Conservation (phyloP, 768 basidiomycete species). For the Pseudohyphozyma bogoriensis region DNA sequence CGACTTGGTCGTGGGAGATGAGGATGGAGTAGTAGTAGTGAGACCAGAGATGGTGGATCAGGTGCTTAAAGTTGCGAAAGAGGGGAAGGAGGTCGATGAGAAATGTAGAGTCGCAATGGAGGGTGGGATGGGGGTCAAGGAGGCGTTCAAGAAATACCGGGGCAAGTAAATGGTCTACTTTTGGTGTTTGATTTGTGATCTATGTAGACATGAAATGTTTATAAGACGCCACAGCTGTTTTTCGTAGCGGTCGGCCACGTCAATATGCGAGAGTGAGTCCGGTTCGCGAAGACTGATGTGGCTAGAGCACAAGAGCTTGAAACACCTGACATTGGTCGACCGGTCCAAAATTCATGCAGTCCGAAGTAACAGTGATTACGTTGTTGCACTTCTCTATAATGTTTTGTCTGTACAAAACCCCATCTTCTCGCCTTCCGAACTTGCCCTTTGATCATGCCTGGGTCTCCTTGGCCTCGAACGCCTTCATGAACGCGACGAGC, state of each 20-base stretch:
- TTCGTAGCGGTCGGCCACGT: background rate
- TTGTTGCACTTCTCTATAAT: background rate
- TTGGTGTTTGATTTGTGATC: background rate
- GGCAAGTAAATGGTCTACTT: too few species aligned
- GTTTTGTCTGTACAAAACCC: background rate
- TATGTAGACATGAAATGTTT: background rate
- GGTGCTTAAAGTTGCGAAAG: slow-evolving; percentile 52
- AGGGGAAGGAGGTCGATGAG: slow-evolving; percentile 56
- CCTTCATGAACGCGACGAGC: slow-evolving; percentile 41
- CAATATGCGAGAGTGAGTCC: too few species aligned
- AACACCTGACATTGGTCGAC: background rate
- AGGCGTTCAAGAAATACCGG: slow-evolving; percentile 67
- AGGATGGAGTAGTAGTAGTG: slow-evolving; percentile 79
- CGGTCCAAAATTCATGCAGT: background rate
- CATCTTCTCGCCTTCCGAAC: background rate
- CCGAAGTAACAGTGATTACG: background rate
- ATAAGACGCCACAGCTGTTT: background rate
- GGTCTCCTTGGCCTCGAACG: slow-evolving; percentile 33
- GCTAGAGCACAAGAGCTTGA: background rate
- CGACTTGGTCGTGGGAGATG: slow-evolving; percentile 76
- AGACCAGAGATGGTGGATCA: slow-evolving; percentile 48
- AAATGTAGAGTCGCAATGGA: slow-evolving; percentile 64
- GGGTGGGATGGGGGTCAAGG: slow-evolving; percentile 61
- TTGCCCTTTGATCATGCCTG: too few species aligned
- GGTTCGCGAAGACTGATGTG: background rate